A percentile compares a stretch with the other conserved stretches of the same genome.
These are phyloP conservation scores for Chara braunii DNA, from an alignment of 139 green algal species.

Conservation along the genomic window DNA sequence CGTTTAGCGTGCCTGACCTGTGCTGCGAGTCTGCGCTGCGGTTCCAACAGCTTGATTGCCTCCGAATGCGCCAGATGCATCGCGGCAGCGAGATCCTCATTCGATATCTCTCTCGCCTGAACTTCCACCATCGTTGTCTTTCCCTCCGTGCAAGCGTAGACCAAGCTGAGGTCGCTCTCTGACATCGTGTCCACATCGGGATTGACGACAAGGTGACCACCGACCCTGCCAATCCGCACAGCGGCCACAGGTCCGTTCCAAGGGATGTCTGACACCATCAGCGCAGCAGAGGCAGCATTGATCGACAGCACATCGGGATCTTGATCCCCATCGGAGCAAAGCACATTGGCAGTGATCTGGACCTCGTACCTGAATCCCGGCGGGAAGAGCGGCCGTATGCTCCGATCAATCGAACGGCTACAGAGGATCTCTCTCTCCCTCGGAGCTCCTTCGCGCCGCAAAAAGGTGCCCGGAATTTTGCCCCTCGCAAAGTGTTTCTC, in stretches of 20 bases:
- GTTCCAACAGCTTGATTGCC: slow-evolving; percentile 25
- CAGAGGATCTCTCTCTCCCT: slow-evolving; percentile 59
- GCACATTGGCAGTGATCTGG: slow-evolving; percentile 29
- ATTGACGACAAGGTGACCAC: slow-evolving; percentile 39
- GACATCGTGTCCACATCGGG: slow-evolving; percentile 26
- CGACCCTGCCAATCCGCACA: slow-evolving; percentile 39
- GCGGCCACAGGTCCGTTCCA: slow-evolving; percentile 61
- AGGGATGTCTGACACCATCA: slow-evolving; percentile 55
- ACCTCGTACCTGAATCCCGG: slow-evolving; percentile 51
- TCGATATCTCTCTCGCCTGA: slow-evolving; percentile 24
- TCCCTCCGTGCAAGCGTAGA: slow-evolving; percentile 53
- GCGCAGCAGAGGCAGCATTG: slow-evolving; percentile 64
- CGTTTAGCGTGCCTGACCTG: slow-evolving; percentile 23
- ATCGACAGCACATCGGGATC: slow-evolving; percentile 62
- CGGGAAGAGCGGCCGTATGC: slow-evolving; percentile 65
- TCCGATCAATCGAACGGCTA: slow-evolving; percentile 54
- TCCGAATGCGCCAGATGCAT: slow-evolving; percentile 37
- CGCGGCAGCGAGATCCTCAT: slow-evolving; percentile 33
- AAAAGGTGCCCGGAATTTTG: slow-evolving; percentile 54
- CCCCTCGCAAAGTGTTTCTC: slow-evolving; percentile 57
- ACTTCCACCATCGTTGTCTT: slow-evolving; percentile 57
- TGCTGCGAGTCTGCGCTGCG: slow-evolving; percentile 22
- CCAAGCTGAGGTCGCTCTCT: slow-evolving; percentile 41
- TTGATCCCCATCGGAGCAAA: slow-evolving; percentile 39
- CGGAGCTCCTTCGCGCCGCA: slow-evolving; percentile 51